These are phyloP conservation scores for Nicotiana attenuata DNA, from an alignment of 257 asterid genomes.

Conservation along the genomic window DNA sequence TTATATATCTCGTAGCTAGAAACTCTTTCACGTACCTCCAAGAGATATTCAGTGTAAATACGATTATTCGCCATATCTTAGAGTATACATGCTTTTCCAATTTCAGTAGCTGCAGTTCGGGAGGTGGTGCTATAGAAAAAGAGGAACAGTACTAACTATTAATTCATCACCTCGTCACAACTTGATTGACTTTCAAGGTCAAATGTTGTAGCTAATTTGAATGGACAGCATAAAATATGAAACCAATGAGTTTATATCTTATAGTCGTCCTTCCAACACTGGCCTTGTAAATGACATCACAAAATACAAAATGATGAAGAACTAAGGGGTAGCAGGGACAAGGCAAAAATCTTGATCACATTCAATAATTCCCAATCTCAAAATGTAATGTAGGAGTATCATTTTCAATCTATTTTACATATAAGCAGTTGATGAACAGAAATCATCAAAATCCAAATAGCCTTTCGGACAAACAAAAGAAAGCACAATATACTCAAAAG, in stretches of 20 bases:
- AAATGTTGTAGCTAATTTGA: too few relatives aligned
- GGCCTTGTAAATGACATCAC: background rate
- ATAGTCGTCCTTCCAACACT: background rate
- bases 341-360: background rate
- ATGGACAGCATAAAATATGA: background rate
- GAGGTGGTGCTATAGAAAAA: background rate
- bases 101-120: background rate
- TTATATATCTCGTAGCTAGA: background rate
- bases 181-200: too few relatives aligned
- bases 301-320: background rate
- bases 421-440: background rate
- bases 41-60: background rate
- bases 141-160: background rate
- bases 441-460: background rate
- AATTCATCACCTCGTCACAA: background rate
- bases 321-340: background rate
- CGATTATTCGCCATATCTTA: background rate
- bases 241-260: background rate
- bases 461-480: background rate
- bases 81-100: background rate
- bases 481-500: background rate
- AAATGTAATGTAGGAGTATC: background rate
- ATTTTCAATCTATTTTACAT: background rate
- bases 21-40: too few relatives aligned
- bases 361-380: background rate